Percentiles rank a stretch among this genome's conserved stretches.
Conservation (phyloP, 345 rosid genomes). For the Melaleuca quinquenervia region DNA sequence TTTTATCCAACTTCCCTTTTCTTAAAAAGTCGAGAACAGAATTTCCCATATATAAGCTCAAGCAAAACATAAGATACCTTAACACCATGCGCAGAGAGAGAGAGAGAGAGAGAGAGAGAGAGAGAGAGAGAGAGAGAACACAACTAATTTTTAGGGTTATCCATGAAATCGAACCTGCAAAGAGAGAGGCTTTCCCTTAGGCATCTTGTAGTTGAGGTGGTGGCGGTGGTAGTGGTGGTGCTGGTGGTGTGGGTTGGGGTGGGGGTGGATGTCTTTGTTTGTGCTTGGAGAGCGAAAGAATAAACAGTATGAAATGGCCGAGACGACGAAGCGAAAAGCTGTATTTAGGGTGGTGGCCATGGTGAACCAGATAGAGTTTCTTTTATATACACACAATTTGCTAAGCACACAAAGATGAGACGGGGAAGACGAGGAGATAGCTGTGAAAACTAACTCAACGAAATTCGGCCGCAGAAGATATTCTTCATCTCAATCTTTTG, state of each 20-base stretch:
- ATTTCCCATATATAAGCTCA: not conserved
- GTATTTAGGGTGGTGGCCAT: constrained; percentile 32
- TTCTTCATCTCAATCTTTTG: constrained; percentile 12
- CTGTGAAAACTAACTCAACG: not conserved
- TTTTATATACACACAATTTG: not conserved
- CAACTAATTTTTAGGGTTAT: not conserved
- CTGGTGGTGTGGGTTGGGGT: not conserved
- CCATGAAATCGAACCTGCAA: constrained; percentile 55
- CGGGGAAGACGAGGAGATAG: not conserved
- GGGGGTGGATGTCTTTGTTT: not conserved
- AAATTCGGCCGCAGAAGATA: constrained; percentile 30
- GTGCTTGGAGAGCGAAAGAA: constrained; percentile 41
- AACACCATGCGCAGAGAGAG: not conserved
- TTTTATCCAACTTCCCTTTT: not conserved
- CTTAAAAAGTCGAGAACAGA: not conserved
- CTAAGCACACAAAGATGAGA: not conserved
- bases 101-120: not conserved
- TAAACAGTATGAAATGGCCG: constrained; percentile 45
- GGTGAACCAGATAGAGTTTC: not conserved
- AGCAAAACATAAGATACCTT: not conserved
- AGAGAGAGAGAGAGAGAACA: not conserved
- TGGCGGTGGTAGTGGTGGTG: not conserved
- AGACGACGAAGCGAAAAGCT: constrained; percentile 41
- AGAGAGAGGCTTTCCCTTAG: constrained; percentile 69
- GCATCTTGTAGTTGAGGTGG: constrained; percentile 34